Evolutionary conservation across 2,329 filamentous ascomycete genomes (phyloP).

Genomic region (Penicillium fuscoglaucum): DNA sequence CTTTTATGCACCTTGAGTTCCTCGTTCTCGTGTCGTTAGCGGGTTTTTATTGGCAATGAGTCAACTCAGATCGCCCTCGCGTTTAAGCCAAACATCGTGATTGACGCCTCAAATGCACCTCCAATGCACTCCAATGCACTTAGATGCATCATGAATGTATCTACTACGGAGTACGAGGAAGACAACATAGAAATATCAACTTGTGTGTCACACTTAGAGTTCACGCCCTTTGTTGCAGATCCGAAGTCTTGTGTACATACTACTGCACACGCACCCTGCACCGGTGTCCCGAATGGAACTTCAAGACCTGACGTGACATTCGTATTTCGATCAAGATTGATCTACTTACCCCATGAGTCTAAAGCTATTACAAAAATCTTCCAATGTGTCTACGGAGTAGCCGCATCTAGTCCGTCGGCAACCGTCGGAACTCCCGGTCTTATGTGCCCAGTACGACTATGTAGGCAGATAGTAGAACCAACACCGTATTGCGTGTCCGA

Average conservation of each 20-base stretch:
- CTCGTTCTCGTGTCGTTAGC: background rate
- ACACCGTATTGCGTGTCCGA: background rate
- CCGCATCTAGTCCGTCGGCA: background rate
- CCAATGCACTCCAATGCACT: background rate
- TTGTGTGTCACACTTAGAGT: conserved; percentile 9
- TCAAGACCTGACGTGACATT: background rate
- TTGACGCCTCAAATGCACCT: conserved; percentile 1
- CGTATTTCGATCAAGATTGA: background rate
- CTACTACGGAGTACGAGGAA: background rate
- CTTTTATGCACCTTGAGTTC: background rate
- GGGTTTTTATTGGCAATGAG: background rate
- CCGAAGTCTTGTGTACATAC: background rate
- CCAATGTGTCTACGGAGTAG: background rate
- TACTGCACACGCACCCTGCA: background rate
- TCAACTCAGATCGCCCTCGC: conserved; percentile 1
- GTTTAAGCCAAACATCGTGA: conserved; percentile 2
- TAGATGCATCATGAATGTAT: background rate
- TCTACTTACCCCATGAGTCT: background rate
- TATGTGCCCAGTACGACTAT: background rate
- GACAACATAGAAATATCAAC: background rate
- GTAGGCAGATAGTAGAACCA: background rate
- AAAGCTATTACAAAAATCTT: background rate
- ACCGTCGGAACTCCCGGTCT: conserved; percentile 5
- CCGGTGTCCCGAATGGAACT: background rate
- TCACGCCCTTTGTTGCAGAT: conserved; percentile 1